Percentiles rank a stretch among this genome's conserved stretches.
Conservation (phyloP, 371 early-diverging fungal genomes). For the Lichtheimia ornata region DNA sequence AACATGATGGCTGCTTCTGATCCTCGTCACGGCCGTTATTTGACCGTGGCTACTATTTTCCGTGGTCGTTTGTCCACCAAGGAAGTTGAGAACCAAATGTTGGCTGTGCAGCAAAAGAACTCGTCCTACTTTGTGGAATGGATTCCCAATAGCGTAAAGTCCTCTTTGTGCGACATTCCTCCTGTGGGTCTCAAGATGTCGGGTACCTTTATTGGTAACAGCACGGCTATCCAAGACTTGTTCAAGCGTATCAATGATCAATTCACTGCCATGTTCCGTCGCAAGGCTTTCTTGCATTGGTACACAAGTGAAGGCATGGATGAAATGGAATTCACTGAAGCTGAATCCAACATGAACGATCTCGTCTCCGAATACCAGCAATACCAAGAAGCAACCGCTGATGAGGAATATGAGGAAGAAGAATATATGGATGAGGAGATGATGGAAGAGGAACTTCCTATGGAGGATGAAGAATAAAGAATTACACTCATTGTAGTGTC, state of each 20-base stretch:
- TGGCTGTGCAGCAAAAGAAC: constrained; percentile 91
- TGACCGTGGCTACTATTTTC: constrained; percentile 98
- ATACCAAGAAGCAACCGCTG: constrained; percentile 87
- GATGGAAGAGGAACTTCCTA: constrained; percentile 18
- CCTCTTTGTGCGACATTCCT: constrained; percentile 97
- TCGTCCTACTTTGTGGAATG: constrained; percentile 97
- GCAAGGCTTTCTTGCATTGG: constrained; percentile 96
- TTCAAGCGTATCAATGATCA: constrained; percentile 97
- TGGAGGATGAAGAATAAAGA: too few relatives aligned
- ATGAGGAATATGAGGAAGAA: constrained; percentile 57
- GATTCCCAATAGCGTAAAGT: constrained; percentile 99
- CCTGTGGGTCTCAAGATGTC: constrained; percentile 95
- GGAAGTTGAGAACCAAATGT: constrained; percentile 99
- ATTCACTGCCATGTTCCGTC: constrained; percentile 89
- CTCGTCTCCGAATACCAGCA: constrained; percentile 93
- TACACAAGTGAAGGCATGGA: constrained; percentile 96
- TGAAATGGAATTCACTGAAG: constrained; percentile 92
- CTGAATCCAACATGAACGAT: constrained; percentile 91
- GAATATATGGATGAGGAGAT: constrained; percentile 23
- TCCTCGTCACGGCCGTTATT: constrained; percentile 94
- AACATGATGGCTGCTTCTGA: constrained; percentile 99
- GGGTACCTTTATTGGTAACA: constrained; percentile 97
- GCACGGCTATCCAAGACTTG: constrained; percentile 96
- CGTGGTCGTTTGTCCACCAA: constrained; percentile 98
- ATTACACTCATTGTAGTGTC: too few relatives aligned